Base-by-base conservation (phyloP, 805 yeast species). In the Zygosaccharomyces siamensis region DNA sequence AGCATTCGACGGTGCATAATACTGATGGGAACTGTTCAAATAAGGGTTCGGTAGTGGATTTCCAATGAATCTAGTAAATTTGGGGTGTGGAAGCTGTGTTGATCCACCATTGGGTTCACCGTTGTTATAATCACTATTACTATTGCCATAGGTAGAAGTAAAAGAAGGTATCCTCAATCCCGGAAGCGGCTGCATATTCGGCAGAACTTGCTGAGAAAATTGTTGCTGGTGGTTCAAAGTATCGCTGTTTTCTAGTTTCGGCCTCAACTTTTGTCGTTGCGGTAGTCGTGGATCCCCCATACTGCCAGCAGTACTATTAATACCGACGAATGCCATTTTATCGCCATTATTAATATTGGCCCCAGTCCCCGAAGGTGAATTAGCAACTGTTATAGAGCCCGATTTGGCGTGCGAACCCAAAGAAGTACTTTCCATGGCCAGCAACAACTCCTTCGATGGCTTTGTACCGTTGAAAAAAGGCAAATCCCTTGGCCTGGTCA, bases 401-500 rank as follows among this genome's bases (percentile, higher is more conserved):
- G 54, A 28, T 31, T 39, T 56, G 60, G 78, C 76, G 0, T 81
- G 82, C 12, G 43, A 39, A 1, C 89, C 89, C 18, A 83, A 67
- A 0, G 82, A 72, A 11, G 79, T 72, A 46, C 79, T 80, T 55
- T 78, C 78, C 39, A 83, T 72, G 0, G 86, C 83, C 49, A 68
- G 69, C 73, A 82, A 72, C 37, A 84, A 66, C 8, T 72, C 74
- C 14, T 66, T 62, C 3, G 79, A 70, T 5, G 84, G 73, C 14
- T 65, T 64, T 0, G 80, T 53, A 49, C 79, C 75, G 49, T 75
- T 75, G 47, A 87, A 72, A 16, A 62, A 57, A 6, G 77, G 73
- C 6, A 76, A 67, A 36, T 77, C 77, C 4, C 80, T 70, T 0
- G 96, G 96, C 23, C 82, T 70, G 0, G 66, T 58, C 40, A 89